Evolutionary conservation across 2,329 filamentous ascomycete genomes (phyloP), one percentile per base, ranked within the genome.

Genomic region (Aphanoascus verrucosus): DNA sequence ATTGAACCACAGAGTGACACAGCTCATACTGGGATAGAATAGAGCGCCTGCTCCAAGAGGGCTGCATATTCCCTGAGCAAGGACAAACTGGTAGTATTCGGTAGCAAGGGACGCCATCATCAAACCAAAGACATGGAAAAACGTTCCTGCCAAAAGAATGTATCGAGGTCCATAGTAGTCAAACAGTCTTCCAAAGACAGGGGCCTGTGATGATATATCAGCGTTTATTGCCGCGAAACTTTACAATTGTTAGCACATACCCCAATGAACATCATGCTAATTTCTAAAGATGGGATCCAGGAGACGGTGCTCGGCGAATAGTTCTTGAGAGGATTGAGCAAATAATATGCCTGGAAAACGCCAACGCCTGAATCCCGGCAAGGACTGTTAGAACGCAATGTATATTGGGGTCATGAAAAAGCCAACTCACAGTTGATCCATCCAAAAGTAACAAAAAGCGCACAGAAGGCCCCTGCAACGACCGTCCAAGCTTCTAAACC

Each of bases 231-330:
- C 23, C 23, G 23, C 7, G 23, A 28, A 7, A 28, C 7, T 7
- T 28, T 7, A 7, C 23, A 28, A 28, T 28, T 7, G 7, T 7
- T 4, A 28, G 37, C 37, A 40, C 37, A 40, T 77, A 76, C 72
- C 60, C 69, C 64, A 28, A 63, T 69, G 61, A 78, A 77, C 72
- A 83, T 74, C 62, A 79, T 72, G 59, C 76, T 78, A 14, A 75
- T 67, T 56, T 81, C 75, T 5, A 82, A 63, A 0, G 78, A 78
- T 0, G 77, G 73, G 45, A 83, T 82, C 80, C 80, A 83, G n/a
- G 79, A 70, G n/a, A 83, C 70, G 0, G 76, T 76, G 52, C 76
- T 78, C 1, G 77, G 61, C 0, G 77, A 76, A 57, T 79, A 77
- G 1, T 69, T 47, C 5, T 59, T 63, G 2, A 83, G 65, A 15